A percentile compares a stretch with the other conserved stretches of the same genome.
These are phyloP conservation scores for Eutrema salsugineum DNA, from an alignment of 441 rosid genomes.

Conservation along the genomic window DNA sequence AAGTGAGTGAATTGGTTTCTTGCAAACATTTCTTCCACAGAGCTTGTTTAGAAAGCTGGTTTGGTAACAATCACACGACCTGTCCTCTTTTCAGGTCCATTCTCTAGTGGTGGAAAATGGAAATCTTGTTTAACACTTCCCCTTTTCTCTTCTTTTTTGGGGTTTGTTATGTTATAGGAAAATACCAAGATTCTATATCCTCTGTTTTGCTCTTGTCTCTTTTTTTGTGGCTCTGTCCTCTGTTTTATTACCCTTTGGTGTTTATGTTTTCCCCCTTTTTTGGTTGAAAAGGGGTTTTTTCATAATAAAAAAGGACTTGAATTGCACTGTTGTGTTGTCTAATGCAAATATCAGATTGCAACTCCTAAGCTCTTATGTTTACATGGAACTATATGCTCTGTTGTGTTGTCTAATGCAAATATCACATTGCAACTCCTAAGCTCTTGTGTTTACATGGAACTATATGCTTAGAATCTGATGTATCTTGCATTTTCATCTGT, in stretches of 20 bases:
- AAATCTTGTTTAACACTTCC: background rate
- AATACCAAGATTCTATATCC: background rate
- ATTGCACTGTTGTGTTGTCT: background rate
- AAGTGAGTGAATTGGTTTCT: constrained; percentile 71
- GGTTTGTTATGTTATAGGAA: background rate
- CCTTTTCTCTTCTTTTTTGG: background rate
- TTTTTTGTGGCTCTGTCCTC: background rate
- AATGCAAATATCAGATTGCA: background rate
- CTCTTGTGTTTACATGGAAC: background rate
- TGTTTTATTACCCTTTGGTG: constrained; percentile 10
- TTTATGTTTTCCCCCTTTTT: constrained; percentile 8
- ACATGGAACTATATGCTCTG: background rate
- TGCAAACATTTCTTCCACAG: constrained; percentile 90
- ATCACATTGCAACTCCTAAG: background rate
- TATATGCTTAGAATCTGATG: background rate
- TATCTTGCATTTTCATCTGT: background rate
- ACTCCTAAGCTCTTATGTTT: background rate
- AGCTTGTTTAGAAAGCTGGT: constrained; percentile 74
- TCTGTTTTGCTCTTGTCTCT: constrained; percentile 3
- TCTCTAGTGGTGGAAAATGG: constrained; percentile 30
- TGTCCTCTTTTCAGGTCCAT: constrained; percentile 87
- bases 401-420: background rate
- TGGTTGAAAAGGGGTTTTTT: constrained; percentile 14
- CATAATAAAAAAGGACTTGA: constrained; percentile 11
- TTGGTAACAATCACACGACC: constrained; percentile 48